Evolutionary conservation across 2,329 filamentous ascomycete genomes (phyloP).

Genomic region (Aspergillus sp.): DNA sequence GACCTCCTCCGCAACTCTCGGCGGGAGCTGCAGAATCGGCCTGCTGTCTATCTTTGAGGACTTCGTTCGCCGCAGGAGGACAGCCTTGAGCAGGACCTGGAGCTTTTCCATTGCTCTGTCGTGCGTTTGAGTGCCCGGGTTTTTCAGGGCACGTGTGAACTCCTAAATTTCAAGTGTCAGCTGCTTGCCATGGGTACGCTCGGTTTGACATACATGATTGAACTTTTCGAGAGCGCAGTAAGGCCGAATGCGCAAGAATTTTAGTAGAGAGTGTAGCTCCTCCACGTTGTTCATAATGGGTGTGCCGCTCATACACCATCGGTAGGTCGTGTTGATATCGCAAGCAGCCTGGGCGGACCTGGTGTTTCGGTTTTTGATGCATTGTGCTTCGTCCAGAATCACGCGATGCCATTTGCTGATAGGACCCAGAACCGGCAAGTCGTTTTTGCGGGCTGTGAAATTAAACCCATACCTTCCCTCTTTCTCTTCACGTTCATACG

Average conservation of each 20-base stretch:
- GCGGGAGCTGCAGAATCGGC: slow-evolving; percentile 60
- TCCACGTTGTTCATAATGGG: slow-evolving; percentile 80
- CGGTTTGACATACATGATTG: slow-evolving; percentile 35
- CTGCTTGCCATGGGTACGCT: background rate
- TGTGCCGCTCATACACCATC: slow-evolving; percentile 70
- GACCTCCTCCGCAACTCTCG: slow-evolving; percentile 52
- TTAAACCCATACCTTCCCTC: slow-evolving; percentile 28
- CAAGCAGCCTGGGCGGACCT: slow-evolving; percentile 53
- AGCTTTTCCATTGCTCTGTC: slow-evolving; percentile 57
- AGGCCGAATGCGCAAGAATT: slow-evolving; percentile 67
- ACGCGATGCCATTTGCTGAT: slow-evolving; percentile 57
- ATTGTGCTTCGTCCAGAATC: slow-evolving; percentile 71
- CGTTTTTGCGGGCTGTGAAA: slow-evolving; percentile 14
- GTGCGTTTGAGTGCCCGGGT: slow-evolving; percentile 20
- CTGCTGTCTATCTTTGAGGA: slow-evolving; percentile 68
- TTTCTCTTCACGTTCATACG: slow-evolving; percentile 42
- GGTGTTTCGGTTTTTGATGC: slow-evolving; percentile 65
- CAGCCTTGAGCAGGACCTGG: slow-evolving; percentile 65
- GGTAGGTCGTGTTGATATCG: slow-evolving; percentile 49
- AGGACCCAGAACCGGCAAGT: slow-evolving; percentile 52
- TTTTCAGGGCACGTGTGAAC: slow-evolving; percentile 46
- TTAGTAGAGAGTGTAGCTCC: slow-evolving; percentile 68
- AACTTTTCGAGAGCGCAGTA: slow-evolving; percentile 60
- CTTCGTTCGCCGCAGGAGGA: slow-evolving; percentile 77
- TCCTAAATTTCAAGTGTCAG: slow-evolving; percentile 21